Conservation (phyloP, 1,139 yeast genomes). For the Lodderomyces oxycetoniae region DNA sequence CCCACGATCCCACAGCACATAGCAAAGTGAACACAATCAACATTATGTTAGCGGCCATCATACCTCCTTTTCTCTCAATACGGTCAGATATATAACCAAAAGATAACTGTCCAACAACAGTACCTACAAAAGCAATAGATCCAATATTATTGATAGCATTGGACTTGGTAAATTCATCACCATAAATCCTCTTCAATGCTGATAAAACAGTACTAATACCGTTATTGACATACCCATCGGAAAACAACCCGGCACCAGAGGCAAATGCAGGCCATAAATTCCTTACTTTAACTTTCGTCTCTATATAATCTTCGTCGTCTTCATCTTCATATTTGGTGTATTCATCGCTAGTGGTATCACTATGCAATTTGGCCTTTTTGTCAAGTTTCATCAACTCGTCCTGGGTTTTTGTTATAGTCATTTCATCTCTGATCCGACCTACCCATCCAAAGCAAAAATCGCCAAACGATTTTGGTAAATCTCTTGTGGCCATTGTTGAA, state of each 20-base stretch:
- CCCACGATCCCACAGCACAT: slow-evolving; percentile 81
- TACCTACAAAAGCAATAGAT: slow-evolving; percentile 89
- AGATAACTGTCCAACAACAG: slow-evolving; percentile 76
- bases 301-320: slow-evolving; percentile 15
- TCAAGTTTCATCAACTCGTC: slow-evolving; percentile 23
- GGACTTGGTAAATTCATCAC: slow-evolving; percentile 54
- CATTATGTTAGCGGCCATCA: slow-evolving; percentile 69
- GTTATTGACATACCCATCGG: slow-evolving; percentile 88
- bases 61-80: slow-evolving; percentile 72
- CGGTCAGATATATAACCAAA: slow-evolving; percentile 81
- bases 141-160: slow-evolving; percentile 72
- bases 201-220: slow-evolving; percentile 74
- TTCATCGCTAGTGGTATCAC: neutral
- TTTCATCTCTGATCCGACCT: slow-evolving; percentile 19
- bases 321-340: slow-evolving; percentile 3
- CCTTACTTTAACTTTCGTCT: slow-evolving; percentile 20
- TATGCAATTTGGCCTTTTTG: slow-evolving; percentile 4
- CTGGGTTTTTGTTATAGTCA: slow-evolving; percentile 24
- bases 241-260: slow-evolving; percentile 87
- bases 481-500: slow-evolving; percentile 44
- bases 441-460: slow-evolving; percentile 39
- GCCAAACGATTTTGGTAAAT: slow-evolving; percentile 42
- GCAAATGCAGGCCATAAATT: slow-evolving; percentile 71
- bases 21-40: slow-evolving; percentile 72
- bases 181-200: slow-evolving; percentile 62